Evolutionary conservation across 352 stramenopile species (phyloP), one percentile per base, ranked within the genome.

Genomic region (Phytophthora lateralis): DNA sequence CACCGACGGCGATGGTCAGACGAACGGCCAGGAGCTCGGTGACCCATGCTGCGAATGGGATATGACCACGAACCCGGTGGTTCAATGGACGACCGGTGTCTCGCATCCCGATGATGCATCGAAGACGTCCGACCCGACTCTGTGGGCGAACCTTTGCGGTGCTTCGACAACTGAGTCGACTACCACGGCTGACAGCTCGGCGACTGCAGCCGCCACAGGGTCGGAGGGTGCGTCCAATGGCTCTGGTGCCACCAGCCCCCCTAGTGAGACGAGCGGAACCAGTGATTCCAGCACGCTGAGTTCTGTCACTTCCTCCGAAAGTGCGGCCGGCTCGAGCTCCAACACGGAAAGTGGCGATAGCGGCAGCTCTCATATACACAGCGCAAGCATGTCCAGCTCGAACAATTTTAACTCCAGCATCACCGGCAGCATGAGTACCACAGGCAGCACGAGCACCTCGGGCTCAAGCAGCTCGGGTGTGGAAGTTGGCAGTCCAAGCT

Each of bases 21-120:
- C 55, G 0, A 63, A 63, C 9, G 55, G 55, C 26, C 55, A 63
- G 18, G 55, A 55, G 24, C 55, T 63, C 9, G 55, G 55, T 10
- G 55, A 63, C 10, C 54, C 54, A 20, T 62, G 43, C 54, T 62
- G 54, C 24, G 54, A 55, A 34, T 62, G 54, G 54, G 55, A 63
- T 20, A 56, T 63, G 55, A 26, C 49, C 47, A 58, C 37, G 10
- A 63, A 63, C 27, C 29, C 56, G 2, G 56, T 58, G 21, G 46
- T 63, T 10, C 56, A 57, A 9, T 51, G 56, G 56, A 60, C 57
- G 4, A 39, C 52, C 10, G 57, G 57, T 0, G 57, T 65, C 27
- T 65, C 57, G 35, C 57, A 65, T 48, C 57, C 57, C 0, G 57
- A 65, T n/a, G 55, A 63, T 20, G 55, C 55, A n/a, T 39, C 44